A percentile compares a stretch with the other conserved stretches of the same genome.
Evolutionary conservation across 176 grass and related monocot genomes (phyloP).

Genomic region (Secale cereale): DNA sequence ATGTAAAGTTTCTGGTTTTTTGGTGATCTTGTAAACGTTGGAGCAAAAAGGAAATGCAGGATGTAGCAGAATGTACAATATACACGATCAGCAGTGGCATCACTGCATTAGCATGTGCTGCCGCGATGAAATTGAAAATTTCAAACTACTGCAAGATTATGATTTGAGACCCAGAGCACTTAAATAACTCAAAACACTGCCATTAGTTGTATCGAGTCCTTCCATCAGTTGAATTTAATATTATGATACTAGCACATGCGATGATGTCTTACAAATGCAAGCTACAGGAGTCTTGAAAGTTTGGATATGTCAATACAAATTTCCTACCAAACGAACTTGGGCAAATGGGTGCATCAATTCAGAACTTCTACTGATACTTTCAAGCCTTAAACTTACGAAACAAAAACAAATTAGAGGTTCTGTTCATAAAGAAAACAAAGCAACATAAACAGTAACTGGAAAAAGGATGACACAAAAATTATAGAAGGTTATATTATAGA

Average conservation of each 20-base stretch:
- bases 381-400: not conserved
- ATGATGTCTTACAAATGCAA: not conserved
- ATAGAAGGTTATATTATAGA: not conserved
- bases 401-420: not conserved
- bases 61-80: not conserved
- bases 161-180: not conserved
- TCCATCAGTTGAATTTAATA: not conserved
- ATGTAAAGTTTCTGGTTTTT: slow-evolving; percentile 26
- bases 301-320: slow-evolving; percentile 5
- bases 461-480: not conserved
- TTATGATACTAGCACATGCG: not conserved
- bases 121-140: not conserved
- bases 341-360: not conserved
- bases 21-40: slow-evolving; percentile 31
- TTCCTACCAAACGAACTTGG: not conserved
- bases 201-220: not conserved
- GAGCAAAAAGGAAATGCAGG: slow-evolving; percentile 15
- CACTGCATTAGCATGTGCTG: not conserved
- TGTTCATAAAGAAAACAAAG: not conserved
- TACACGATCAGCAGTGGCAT: not conserved
- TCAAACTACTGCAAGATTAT: not conserved
- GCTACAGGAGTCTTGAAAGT: not conserved
- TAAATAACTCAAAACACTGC: not conserved
- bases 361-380: not conserved
- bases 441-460: not conserved